These are phyloP conservation scores for Albizia julibrissin DNA, from an alignment of 306 rosid species.

Conservation along the genomic window DNA sequence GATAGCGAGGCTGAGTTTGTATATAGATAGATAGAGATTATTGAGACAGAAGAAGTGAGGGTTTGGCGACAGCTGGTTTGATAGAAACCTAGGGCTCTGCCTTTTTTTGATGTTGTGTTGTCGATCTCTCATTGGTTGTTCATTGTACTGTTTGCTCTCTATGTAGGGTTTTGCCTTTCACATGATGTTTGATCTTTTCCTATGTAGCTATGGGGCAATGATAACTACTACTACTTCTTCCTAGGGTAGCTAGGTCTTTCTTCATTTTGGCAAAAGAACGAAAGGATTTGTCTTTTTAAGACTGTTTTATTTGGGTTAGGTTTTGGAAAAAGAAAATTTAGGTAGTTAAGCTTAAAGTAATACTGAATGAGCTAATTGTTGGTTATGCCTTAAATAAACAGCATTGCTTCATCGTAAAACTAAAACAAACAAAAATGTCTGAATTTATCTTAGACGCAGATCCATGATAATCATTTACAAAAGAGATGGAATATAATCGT, in stretches of 20 bases:
- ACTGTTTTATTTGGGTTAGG: not conserved
- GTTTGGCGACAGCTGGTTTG: constrained; percentile 37
- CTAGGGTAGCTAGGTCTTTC: not conserved
- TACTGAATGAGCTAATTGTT: not conserved
- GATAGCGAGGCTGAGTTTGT: not conserved
- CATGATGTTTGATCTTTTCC: constrained; percentile 11
- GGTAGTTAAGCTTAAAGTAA: not conserved
- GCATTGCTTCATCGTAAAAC: not conserved
- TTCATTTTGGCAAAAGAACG: not conserved
- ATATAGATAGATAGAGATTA: not conserved
- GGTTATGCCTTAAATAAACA: not conserved
- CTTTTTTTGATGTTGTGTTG: constrained; percentile 48
- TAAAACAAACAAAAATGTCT: not conserved
- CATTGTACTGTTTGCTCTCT: constrained; percentile 24
- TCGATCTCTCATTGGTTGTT: constrained; percentile 48
- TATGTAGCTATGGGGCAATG: not conserved
- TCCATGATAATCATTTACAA: not conserved
- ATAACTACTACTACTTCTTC: not conserved
- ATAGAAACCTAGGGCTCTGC: constrained; percentile 38
- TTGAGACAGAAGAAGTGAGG: not conserved
- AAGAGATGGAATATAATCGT: not conserved
- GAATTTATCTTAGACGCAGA: not conserved
- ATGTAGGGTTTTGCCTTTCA: constrained; percentile 29
- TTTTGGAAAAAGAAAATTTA: not conserved
- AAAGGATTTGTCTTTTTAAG: not conserved